Percentiles rank a stretch among this genome's conserved stretches.
These are phyloP conservation scores for Symbiodinium natans DNA, from an alignment of 73 alveolate species.

Conservation along the genomic window DNA sequence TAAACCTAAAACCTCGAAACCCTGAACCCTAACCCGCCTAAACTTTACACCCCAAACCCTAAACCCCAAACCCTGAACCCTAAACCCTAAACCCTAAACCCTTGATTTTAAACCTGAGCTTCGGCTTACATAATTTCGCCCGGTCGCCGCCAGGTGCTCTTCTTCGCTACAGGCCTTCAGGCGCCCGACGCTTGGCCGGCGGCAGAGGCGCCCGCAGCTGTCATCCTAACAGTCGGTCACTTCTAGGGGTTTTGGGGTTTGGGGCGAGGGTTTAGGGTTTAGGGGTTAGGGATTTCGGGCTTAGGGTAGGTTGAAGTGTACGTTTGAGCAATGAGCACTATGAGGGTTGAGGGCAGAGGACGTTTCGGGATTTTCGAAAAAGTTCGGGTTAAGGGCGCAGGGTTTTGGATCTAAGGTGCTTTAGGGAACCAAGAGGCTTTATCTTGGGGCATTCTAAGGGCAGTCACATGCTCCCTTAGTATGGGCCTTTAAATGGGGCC, in stretches of 20 bases:
- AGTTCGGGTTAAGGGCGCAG: too few relatives aligned
- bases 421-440: too few relatives aligned
- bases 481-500: too few relatives aligned
- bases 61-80: not conserved
- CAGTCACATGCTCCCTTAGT: too few relatives aligned
- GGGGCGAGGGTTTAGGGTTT: not conserved
- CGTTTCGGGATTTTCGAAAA: too few relatives aligned
- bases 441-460: too few relatives aligned
- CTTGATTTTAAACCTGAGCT: too few relatives aligned
- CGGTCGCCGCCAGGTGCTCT: not conserved
- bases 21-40: not conserved
- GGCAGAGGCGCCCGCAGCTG: slow-evolving; percentile 5
- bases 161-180: not conserved
- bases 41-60: not conserved
- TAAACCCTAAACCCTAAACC: not conserved
- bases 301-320: not conserved
- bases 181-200: not conserved
- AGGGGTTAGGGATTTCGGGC: not conserved
- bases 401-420: too few relatives aligned
- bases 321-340: not conserved
- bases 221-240: not conserved
- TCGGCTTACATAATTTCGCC: too few relatives aligned
- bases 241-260: not conserved
- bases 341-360: too few relatives aligned
- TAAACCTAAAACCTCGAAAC: not conserved